These are phyloP conservation scores for Ganoderma lingzhi DNA, from an alignment of 1,284 basidiomycete genomes.

Conservation along the genomic window DNA sequence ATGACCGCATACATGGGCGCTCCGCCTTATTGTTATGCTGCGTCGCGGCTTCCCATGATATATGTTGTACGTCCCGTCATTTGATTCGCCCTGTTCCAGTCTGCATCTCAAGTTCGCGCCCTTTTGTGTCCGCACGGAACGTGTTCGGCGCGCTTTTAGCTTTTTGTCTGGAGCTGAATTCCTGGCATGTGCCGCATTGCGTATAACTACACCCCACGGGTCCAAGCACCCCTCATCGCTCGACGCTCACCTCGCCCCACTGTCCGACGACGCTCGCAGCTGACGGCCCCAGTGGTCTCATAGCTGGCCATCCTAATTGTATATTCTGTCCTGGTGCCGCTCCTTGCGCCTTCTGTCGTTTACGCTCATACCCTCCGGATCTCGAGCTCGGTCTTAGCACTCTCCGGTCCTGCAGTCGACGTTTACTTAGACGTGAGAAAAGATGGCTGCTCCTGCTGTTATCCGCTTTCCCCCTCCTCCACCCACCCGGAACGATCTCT, in stretches of 20 bases:
- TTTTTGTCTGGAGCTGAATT: constrained; percentile 12
- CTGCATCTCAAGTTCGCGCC: constrained; percentile 2
- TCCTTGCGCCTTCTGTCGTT: constrained; percentile 9
- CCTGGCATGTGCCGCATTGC: constrained; percentile 3
- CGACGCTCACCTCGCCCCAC: constrained; percentile 16
- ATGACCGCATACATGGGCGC: constrained; percentile 2
- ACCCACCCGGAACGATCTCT: constrained; percentile 66
- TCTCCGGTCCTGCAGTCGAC: constrained; percentile 6
- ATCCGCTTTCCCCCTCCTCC: constrained; percentile 63
- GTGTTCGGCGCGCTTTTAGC: constrained; percentile 1
- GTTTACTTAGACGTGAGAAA: constrained; percentile 13
- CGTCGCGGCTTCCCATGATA: constrained; percentile 4
- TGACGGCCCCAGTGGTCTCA: constrained; percentile 30
- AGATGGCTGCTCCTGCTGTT: constrained; percentile 33
- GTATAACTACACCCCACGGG: constrained; percentile 8
- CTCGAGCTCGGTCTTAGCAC: background rate
- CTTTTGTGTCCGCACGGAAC: constrained; percentile 12
- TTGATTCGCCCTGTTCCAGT: constrained; percentile 6
- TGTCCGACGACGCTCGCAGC: constrained; percentile 1
- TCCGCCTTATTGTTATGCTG: constrained; percentile 6
- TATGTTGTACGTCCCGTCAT: constrained; percentile 5
- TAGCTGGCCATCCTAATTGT: constrained; percentile 12
- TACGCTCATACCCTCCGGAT: constrained; percentile 1
- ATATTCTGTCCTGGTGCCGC: background rate
- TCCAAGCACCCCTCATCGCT: constrained; percentile 16